Evolutionary conservation across 768 basidiomycete species (phyloP), one percentile per base, ranked within the genome.

Genomic region (Cytidiella melzeri): DNA sequence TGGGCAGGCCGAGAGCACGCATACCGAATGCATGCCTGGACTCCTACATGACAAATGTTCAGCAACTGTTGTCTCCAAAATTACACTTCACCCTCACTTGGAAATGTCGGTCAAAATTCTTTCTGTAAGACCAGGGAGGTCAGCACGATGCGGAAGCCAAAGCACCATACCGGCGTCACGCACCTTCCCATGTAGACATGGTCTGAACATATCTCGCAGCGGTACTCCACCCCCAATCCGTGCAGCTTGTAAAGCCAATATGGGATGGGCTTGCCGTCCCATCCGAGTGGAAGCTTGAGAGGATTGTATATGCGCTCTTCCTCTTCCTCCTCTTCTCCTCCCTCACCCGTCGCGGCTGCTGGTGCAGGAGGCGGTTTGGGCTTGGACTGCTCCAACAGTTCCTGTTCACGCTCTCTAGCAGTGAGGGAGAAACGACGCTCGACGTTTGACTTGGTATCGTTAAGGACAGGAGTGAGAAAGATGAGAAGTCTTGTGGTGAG

Each of bases 251-350:
- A 99, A 47, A 99, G 59, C 94, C 94, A 97, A 63, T 95, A 97
- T 27, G 96, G 96, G 60, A 99, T 99, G 18, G 96, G 96, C 63
- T 98, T 98, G 26, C 95, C 94, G 61, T 99, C 96, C 93, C 93
- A 97, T 4, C 92, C 92, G 19, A 97, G 75, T 12, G 96, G 96
- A 37, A 98, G 72, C 69, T 98, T 98, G 43, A 98, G 79, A 41
- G 96, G 96, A 58, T 99, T 99, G 69, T 98, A 99, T 27, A 99
- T 93, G 57, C 91, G 81, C 60, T 93, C 95, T 60, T 98, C 93
- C 57, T 92, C 93, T 55, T 94, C 93, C 41, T 94, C 92, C 51
- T 95, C 92, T 47, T 87, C 85, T 30, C 70, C 81, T 13, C 69
- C 70, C 2, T 61, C 72, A 5, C 70, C 79, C 46, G 72, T 77